These are phyloP conservation scores for Psilocybe sp. DNA, from an alignment of 768 basidiomycete species.

Conservation along the genomic window DNA sequence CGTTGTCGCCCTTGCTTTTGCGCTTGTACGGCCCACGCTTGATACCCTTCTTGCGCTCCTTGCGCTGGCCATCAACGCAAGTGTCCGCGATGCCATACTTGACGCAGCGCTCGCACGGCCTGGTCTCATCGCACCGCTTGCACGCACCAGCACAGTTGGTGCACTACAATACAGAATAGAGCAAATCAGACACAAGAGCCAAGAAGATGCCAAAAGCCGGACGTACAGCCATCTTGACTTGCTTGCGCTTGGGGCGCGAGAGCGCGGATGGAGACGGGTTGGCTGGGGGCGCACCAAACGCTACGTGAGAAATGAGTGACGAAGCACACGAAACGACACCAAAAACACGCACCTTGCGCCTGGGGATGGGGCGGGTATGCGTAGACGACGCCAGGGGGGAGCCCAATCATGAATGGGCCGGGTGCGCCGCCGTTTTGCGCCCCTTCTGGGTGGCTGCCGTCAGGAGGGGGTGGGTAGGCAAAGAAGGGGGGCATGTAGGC, in stretches of 20 bases:
- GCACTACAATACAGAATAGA: constrained; percentile 38
- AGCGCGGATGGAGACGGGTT: constrained; percentile 23
- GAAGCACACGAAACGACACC: constrained; percentile 3
- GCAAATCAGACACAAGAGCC: no score
- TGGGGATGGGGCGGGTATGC: constrained; percentile 39
- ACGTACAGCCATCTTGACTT: constrained; percentile 81
- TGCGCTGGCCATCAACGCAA: constrained; percentile 88
- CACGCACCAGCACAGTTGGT: constrained; percentile 87
- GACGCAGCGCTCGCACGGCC: constrained; percentile 87
- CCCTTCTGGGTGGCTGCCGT: constrained; percentile 33
- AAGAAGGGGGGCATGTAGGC: constrained; percentile 38
- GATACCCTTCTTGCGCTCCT: constrained; percentile 89
- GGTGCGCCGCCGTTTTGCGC: constrained; percentile 30
- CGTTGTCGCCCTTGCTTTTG: constrained; percentile 37
- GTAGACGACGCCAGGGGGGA: constrained; percentile 43
- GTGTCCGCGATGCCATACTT: constrained; percentile 80
- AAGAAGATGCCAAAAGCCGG: no score
- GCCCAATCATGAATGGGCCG: constrained; percentile 37
- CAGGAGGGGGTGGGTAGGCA: constrained; percentile 38
- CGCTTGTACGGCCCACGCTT: constrained; percentile 87
- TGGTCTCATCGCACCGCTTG: constrained; percentile 84
- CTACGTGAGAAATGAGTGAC: constrained; percentile 19
- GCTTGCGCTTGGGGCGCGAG: constrained; percentile 69
- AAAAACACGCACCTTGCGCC: constrained; percentile 29
- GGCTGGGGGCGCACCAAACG: constrained; percentile 21